phyloP scores from a whole-genome alignment of 192 early-diverging fungal species.

The Phycomyces blakesleeanus region DNA sequence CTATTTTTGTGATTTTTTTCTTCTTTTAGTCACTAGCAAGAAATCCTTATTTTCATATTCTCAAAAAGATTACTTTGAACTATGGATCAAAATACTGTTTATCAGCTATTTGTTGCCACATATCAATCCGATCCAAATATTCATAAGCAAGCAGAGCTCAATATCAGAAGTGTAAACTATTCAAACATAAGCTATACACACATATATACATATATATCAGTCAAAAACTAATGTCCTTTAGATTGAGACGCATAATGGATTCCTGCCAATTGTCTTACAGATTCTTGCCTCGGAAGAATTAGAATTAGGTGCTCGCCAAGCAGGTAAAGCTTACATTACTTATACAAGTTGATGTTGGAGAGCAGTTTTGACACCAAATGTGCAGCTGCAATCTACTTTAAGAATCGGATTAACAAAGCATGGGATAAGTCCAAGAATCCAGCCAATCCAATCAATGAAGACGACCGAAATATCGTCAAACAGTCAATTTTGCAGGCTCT shows the following conservation, averaged over 20 bases:
- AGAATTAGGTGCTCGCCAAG: conserved; percentile 53
- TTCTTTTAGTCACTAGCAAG: not conserved
- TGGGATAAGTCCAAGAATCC: conserved; percentile 52
- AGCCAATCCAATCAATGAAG: conserved; percentile 50
- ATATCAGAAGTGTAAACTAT: conserved; percentile 65
- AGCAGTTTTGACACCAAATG: not conserved
- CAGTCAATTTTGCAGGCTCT: conserved; percentile 76
- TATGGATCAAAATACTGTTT: conserved; percentile 60
- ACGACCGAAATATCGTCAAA: conserved; percentile 65
- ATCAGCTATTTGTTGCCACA: conserved; percentile 71
- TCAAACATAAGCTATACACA: not conserved
- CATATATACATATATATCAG: not conserved
- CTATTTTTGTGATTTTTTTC: too few relatives aligned
- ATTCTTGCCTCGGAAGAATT: conserved; percentile 48
- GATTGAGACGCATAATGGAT: conserved; percentile 45
- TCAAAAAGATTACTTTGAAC: too few relatives aligned
- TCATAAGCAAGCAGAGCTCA: conserved; percentile 78
- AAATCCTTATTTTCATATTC: too few relatives aligned
- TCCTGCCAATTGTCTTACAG: conserved; percentile 47
- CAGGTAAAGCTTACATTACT: conserved; percentile 37
- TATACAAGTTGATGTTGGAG: not conserved
- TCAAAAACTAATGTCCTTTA: conserved; percentile 11
- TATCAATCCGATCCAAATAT: conserved; percentile 74
- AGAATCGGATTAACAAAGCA: conserved; percentile 70
- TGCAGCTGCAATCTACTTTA: conserved; percentile 80